Evolutionary conservation across 345 rosid genomes (phyloP).

Genomic region (Aethionema arabicum): DNA sequence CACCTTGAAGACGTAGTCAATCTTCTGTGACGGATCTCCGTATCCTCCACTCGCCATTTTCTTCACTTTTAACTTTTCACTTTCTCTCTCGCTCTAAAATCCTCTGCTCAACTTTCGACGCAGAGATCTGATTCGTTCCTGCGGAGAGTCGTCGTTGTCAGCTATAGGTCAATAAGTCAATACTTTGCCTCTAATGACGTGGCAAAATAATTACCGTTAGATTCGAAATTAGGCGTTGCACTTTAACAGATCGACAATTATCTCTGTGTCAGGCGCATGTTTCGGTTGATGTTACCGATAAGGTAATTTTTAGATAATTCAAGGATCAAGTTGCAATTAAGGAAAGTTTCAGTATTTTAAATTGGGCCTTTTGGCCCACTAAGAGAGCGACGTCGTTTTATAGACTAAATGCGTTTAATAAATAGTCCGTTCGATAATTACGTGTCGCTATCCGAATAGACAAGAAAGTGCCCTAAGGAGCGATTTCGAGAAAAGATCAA

Average conservation of each 20-base stretch:
- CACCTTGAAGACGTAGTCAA: slow-evolving; percentile 80
- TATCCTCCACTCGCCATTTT: slow-evolving; percentile 62
- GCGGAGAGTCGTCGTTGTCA: slow-evolving; percentile 15
- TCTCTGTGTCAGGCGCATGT: slow-evolving; percentile 30
- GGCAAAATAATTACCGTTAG: neutral
- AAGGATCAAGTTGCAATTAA: slow-evolving; percentile 7
- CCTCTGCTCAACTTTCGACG: slow-evolving; percentile 24
- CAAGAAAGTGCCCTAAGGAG: slow-evolving; percentile 26
- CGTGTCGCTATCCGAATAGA: slow-evolving; percentile 26
- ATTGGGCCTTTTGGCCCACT: slow-evolving; percentile 19
- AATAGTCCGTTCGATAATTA: neutral
- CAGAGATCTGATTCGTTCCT: slow-evolving; percentile 28
- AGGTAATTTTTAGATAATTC: neutral
- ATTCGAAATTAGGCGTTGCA: slow-evolving; percentile 17
- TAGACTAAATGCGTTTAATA: neutral
- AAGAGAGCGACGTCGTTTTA: neutral
- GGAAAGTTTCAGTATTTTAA: neutral
- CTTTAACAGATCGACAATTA: slow-evolving; percentile 22
- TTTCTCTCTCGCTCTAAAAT: neutral
- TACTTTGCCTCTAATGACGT: slow-evolving; percentile 13
- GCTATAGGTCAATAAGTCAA: slow-evolving; percentile 32
- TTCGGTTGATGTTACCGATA: slow-evolving; percentile 1
- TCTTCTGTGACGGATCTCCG: slow-evolving; percentile 62
- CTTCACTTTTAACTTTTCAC: neutral
- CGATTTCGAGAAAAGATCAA: neutral